Evolutionary conservation across 192 early-diverging fungal species (phyloP).

Genomic region (Chytriomyces sp.): DNA sequence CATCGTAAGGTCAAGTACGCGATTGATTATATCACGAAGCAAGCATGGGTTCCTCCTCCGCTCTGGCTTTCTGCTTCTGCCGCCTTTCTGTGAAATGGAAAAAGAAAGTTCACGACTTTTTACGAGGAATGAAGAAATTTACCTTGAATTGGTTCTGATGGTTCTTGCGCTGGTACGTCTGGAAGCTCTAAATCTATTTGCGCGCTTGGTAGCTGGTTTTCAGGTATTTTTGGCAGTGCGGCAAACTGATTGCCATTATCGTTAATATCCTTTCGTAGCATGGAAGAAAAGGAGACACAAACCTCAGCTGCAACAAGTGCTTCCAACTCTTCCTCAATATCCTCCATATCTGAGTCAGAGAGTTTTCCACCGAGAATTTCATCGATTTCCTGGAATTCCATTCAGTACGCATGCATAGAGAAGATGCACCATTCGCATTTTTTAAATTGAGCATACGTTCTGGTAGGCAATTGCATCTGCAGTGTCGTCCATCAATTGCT

Average conservation of each 20-base stretch:
- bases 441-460: constrained; percentile 58
- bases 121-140: too few species aligned
- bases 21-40: background rate
- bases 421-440: background rate
- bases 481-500: constrained; percentile 94
- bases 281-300: background rate
- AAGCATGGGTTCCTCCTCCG: background rate
- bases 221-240: constrained; percentile 19
- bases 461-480: constrained; percentile 96
- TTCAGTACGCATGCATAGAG: background rate
- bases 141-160: background rate
- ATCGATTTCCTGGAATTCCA: constrained; percentile 69
- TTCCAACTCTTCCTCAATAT: constrained; percentile 79
- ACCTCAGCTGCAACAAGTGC: constrained; percentile 62
- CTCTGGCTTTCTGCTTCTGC: background rate
- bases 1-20: background rate
- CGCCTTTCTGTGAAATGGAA: background rate
- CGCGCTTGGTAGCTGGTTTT: background rate
- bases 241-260: background rate
- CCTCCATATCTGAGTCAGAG: constrained; percentile 28
- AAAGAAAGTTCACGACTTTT: too few species aligned
- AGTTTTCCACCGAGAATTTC: constrained; percentile 61
- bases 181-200: constrained; percentile 7
- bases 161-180: constrained; percentile 29
- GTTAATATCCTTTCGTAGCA: background rate